These are phyloP conservation scores for Coemansia sp. DNA, from an alignment of 192 early-diverging fungal genomes.

Conservation along the genomic window DNA sequence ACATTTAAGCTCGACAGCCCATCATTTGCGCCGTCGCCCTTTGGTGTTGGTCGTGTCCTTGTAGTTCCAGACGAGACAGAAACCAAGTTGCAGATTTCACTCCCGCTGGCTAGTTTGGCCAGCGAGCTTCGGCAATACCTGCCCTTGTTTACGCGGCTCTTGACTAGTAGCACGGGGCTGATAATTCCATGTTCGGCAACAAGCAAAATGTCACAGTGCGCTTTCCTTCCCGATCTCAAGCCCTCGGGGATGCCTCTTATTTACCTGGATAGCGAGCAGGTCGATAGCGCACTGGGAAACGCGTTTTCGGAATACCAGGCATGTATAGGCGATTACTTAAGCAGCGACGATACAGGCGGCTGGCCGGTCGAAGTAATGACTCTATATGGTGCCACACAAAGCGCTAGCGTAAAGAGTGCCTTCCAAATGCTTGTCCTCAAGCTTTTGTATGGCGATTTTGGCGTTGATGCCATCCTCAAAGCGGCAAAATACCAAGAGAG, in stretches of 20 bases:
- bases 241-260: conserved; percentile 39
- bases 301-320: conserved; percentile 27
- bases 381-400: conserved; percentile 32
- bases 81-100: conserved; percentile 41
- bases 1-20: conserved; percentile 19
- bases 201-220: conserved; percentile 11
- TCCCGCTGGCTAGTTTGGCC: conserved; percentile 35
- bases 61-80: conserved; percentile 17
- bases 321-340: conserved; percentile 32
- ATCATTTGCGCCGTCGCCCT: conserved; percentile 20
- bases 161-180: conserved; percentile 27
- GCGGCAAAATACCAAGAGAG: conserved; percentile 21
- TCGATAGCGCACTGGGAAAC: conserved; percentile 19
- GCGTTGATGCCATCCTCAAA: conserved; percentile 30
- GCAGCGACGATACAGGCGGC: conserved; percentile 11
- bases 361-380: conserved; percentile 55
- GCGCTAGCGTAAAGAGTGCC: conserved; percentile 16
- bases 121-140: conserved; percentile 42
- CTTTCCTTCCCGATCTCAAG: conserved; percentile 23
- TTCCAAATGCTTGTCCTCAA: conserved; percentile 42
- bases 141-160: conserved; percentile 35
- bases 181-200: conserved; percentile 28
- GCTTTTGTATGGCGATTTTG: conserved; percentile 56
- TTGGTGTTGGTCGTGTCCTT: conserved; percentile 44
- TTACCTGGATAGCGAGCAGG: conserved; percentile 42